A percentile compares a stretch with the other conserved stretches of the same genome.
These are phyloP conservation scores for Dentipellis sp. DNA, from an alignment of 768 basidiomycete genomes.

Conservation along the genomic window DNA sequence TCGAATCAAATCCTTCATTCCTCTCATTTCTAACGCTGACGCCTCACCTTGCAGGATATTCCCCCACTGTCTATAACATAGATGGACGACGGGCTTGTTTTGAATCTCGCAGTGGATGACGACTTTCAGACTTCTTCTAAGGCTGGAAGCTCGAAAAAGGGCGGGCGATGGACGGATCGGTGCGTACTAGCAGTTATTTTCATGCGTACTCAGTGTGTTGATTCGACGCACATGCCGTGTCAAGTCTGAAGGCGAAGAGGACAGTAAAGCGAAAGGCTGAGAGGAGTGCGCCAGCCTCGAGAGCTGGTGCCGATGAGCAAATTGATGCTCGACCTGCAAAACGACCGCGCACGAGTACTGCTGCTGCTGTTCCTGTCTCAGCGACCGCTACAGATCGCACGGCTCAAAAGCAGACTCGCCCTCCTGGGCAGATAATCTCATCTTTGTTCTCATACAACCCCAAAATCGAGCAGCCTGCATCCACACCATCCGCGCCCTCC, in stretches of 20 bases:
- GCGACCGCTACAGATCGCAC: neutral
- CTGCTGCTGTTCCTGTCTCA: neutral
- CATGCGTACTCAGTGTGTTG: neutral
- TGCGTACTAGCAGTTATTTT: constrained; percentile 1
- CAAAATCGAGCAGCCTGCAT: constrained; percentile 32
- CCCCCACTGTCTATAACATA: neutral
- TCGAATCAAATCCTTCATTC: no score
- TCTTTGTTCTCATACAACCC: constrained; percentile 86
- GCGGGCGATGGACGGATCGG: constrained; percentile 15
- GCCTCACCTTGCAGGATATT: no score
- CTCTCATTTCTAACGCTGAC: no score
- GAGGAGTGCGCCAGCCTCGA: neutral
- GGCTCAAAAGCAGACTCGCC: neutral
- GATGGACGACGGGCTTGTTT: constrained; percentile 11
- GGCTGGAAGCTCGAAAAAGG: constrained; percentile 4
- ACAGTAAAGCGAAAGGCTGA: constrained; percentile 10
- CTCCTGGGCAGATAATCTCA: constrained; percentile 10
- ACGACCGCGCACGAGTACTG: constrained; percentile 7
- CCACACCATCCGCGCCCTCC: constrained; percentile 19
- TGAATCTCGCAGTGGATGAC: constrained; percentile 12
- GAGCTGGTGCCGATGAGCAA: neutral
- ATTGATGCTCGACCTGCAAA: constrained; percentile 2
- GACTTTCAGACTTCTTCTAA: neutral
- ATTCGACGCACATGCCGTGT: neutral
- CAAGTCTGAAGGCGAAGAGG: constrained; percentile 13